These are phyloP conservation scores for Aspergillus nomiae DNA, from an alignment of 2,329 filamentous ascomycete genomes.

Conservation along the genomic window DNA sequence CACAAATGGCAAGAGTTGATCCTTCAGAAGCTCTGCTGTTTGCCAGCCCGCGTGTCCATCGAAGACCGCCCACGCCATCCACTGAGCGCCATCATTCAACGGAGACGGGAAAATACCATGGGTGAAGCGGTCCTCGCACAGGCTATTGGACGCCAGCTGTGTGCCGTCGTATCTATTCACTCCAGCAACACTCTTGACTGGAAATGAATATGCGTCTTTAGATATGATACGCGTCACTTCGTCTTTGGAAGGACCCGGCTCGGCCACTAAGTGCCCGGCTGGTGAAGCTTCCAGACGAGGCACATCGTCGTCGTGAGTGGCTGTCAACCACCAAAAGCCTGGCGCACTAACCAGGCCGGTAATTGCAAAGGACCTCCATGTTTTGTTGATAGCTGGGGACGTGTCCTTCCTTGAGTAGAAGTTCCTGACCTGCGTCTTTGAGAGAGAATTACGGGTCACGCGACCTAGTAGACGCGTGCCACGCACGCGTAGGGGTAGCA, in stretches of 20 bases:
- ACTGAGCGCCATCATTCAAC: constrained; percentile 24
- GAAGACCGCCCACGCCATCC: constrained; percentile 43
- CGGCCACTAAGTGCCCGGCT: constrained; percentile 11
- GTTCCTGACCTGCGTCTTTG: constrained; percentile 8
- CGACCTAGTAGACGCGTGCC: constrained; percentile 8
- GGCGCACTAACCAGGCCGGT: constrained; percentile 18
- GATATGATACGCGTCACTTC: constrained; percentile 26
- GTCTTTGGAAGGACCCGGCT: constrained; percentile 19
- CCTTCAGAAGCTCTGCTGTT: constrained; percentile 26
- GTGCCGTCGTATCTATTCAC: constrained; percentile 29
- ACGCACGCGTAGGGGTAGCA: constrained; percentile 1
- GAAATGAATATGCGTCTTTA: constrained; percentile 24
- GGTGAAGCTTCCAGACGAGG: constrained; percentile 20
- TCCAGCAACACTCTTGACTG: constrained; percentile 18
- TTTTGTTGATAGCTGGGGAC: constrained; percentile 6
- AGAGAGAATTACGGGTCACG: constrained; percentile 3
- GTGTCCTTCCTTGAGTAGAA: constrained; percentile 15
- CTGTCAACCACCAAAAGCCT: constrained; percentile 22
- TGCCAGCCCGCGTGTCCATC: constrained; percentile 42
- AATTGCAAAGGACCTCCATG: constrained; percentile 13
- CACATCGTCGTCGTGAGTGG: constrained; percentile 12
- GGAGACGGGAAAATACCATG: constrained; percentile 29
- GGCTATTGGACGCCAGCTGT: constrained; percentile 40
- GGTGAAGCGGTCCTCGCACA: constrained; percentile 33
- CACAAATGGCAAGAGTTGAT: constrained; percentile 26